Conservation (phyloP, 306 rosid genomes). For the Lithocarpus polystachyus region DNA sequence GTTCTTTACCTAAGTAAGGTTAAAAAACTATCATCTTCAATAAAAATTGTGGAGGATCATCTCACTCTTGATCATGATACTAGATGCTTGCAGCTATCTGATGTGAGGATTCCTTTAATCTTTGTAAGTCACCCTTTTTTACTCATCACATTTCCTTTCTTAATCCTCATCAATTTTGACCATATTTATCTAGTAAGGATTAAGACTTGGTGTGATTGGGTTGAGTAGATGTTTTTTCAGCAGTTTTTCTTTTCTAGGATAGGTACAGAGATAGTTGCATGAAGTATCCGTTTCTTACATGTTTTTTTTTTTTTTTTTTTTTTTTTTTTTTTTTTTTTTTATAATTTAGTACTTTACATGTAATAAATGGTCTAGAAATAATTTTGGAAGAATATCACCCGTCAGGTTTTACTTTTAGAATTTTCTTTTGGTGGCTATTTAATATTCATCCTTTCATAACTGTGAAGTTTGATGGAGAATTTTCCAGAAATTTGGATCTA, state of each 20-base stretch:
- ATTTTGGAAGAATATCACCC: background rate
- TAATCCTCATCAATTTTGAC: slow-evolving; percentile 8
- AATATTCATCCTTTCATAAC: background rate
- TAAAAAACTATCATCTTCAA: slow-evolving; percentile 41
- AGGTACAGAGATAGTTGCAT: no score
- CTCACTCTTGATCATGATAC: slow-evolving; percentile 41
- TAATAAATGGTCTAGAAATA: background rate
- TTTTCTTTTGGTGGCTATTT: background rate
- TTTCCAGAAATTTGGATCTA: no score
- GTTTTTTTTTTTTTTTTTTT: no score
- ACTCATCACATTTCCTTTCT: slow-evolving; percentile 4
- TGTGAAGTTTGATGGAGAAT: background rate
- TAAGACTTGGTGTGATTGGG: background rate
- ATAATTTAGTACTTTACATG: no score
- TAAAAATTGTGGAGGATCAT: slow-evolving; percentile 29
- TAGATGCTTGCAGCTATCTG: slow-evolving; percentile 79
- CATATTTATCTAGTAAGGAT: background rate
- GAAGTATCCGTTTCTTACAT: no score
- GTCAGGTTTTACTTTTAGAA: background rate
- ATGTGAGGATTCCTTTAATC: slow-evolving; percentile 65
- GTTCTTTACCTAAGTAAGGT: slow-evolving; percentile 50
- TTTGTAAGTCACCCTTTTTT: slow-evolving; percentile 60
- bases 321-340: no score
- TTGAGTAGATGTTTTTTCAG: background rate
- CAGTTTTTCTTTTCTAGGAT: background rate